These are phyloP conservation scores for Arthrobotrys sinensis DNA, from an alignment of 2,329 filamentous ascomycete species.

Conservation along the genomic window DNA sequence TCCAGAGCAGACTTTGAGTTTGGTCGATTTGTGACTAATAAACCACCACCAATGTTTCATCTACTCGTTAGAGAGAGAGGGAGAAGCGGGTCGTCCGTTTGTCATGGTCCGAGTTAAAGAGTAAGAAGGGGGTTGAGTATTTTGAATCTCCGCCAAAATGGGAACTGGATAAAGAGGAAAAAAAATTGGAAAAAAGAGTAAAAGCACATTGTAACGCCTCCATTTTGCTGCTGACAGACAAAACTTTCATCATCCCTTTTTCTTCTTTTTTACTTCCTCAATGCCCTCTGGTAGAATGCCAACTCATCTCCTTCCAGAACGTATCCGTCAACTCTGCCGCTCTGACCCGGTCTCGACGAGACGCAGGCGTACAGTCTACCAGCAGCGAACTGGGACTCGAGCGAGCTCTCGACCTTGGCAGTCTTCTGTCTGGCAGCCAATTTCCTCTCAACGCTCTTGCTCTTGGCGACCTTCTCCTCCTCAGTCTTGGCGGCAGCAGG, in stretches of 20 bases:
- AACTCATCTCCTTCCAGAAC: slow-evolving; percentile 99
- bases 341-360: slow-evolving; percentile 94
- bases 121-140: slow-evolving; percentile 27
- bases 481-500: slow-evolving; percentile 74
- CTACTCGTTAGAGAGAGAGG: slow-evolving; percentile 18
- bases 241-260: slow-evolving; percentile 63
- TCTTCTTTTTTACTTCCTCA: slow-evolving; percentile 93
- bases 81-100: slow-evolving; percentile 14
- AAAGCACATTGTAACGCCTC: slow-evolving; percentile 53
- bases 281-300: slow-evolving; percentile 99
- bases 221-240: slow-evolving; percentile 34
- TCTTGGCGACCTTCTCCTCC: slow-evolving; percentile 80
- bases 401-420: slow-evolving; percentile 91
- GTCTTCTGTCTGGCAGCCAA: slow-evolving; percentile 85
- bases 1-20: slow-evolving; percentile 9
- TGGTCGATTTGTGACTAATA: slow-evolving; percentile 23
- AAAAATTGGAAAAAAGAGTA: slow-evolving; percentile 38
- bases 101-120: slow-evolving; percentile 41
- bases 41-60: slow-evolving; percentile 27
- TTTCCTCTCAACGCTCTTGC: slow-evolving; percentile 96
- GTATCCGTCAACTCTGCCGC: slow-evolving; percentile 96
- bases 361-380: slow-evolving; percentile 96
- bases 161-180: slow-evolving; percentile 28
- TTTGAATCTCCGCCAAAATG: slow-evolving; percentile 58
- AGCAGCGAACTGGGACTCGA: slow-evolving; percentile 99